Evolutionary conservation across 1,284 basidiomycete genomes (phyloP), one percentile per base, ranked within the genome.

Genomic region (Microbotryum saponariae): DNA sequence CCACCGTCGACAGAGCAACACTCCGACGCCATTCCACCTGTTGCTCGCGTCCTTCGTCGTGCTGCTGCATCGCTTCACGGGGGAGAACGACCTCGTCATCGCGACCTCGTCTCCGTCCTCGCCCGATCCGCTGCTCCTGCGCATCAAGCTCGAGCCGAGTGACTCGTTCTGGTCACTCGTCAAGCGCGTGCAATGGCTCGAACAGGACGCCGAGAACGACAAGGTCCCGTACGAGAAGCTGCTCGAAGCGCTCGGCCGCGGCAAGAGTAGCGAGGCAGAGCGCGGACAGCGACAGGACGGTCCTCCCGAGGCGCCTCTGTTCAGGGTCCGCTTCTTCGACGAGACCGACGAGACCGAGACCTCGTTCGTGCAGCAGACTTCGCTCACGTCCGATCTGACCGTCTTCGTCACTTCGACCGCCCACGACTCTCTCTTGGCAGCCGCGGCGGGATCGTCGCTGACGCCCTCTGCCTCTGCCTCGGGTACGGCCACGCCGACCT

Each of bases 311-410:
- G 77, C 78, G 18, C 77, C 77, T n/a, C 70, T 98, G 45, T 98
- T 97, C 79, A 83, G 92, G 48, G 92, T 97, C 52, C 85, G 93
- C 29, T 97, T 97, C 81, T 93, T 97, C 74, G 94, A 97, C 74
- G 89, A 89, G 74, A 91, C 86, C 4, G 87, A 88, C 66, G 77
- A 83, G 53, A 82, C 71, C 56, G 69, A 74, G 51, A 66, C 70
- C 57, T 68, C 84, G 7, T 89, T 89, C 71, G 84, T 93, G 65
- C 62, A 72, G 46, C 54, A 62, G 54, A 72, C 71, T 2, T 61
- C 82, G 83, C 33, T 85, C 56, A 91, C 89, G 10, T 90, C 92
- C 29, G 96, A 99, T 76, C 80, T 97, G 61, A 97, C 93, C 16
- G 79, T 98, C 65, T 82, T 79, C 73, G 74, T 81, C 56, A 77